Evolutionary conservation across 495 filamentous ascomycete species (phyloP), one percentile per base, ranked within the genome.

Genomic region (Friedmanniomyces simplex): DNA sequence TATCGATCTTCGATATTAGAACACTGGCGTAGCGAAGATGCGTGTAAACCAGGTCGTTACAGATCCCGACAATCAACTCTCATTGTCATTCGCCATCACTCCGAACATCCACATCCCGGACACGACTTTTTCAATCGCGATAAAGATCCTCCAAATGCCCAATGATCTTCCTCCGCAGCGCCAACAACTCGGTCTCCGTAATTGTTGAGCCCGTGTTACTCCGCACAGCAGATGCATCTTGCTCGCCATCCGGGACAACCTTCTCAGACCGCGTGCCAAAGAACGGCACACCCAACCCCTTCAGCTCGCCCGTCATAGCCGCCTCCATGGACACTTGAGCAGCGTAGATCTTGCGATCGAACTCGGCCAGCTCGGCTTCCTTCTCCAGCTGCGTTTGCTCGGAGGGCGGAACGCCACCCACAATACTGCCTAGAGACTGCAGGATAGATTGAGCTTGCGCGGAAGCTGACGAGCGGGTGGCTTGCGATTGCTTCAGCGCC

Each of bases 231-330:
- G 14, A 3, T 5, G 18, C 4, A 20, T 16, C 5, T 16, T 43
- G 13, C 39, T 43, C 39, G 5, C 5, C 39, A 10, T 32, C 28
- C 10, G 10, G 28, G 5, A 43, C 39, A 2, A 43, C 18, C 39
- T 6, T 43, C 39, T 16, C 39, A 3, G 39, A 3, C 13, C 14
- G 39, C 11, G 77, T 71, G 37, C 73, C 76, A 66, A 88, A 89
- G 65, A 88, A 87, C 0, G 85, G 85, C 34, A 88, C 79, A 4
- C 77, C 76, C 53, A 86, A 63, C 8, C 62, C 71, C 36, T 75
- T 73, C 24, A 89, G 67, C 63, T 84, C 82, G 13, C 66, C 56
- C 8, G 66, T 69, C 66, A 83, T 78, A 5, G 79, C 77, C 10
- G 73, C 69, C 0, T 77, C 74, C 83, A 89, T 85, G 22, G 81